Base-by-base conservation (phyloP, 805 yeast species). In the Starmerella apis region DNA sequence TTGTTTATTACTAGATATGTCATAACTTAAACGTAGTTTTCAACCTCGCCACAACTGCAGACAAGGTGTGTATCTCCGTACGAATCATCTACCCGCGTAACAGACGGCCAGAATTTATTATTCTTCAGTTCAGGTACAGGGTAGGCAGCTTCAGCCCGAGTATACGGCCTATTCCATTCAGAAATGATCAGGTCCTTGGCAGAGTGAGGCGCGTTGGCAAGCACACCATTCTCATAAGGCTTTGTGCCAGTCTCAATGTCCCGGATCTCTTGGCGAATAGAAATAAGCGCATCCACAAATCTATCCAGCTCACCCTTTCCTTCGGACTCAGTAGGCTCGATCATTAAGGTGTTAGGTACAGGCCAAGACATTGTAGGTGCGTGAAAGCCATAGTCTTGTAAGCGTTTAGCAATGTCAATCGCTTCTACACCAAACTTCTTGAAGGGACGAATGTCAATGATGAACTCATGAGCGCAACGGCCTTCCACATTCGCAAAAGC, bases 281-380 rank as follows among this genome's bases (percentile, higher is more conserved):
- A 67, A 53, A 92, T 78, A 74, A 92, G 75, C 1, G 97, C 78
- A 56, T 86, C 87, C 49, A 87, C 81, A 68, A 92, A 90, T 62
- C 96, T 76, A 68, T 92, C 90, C 54, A 92, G 73, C 69, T 92
- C 98, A 49, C 74, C 84, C 61, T 82, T 69, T 63, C 86, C 79
- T 70, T 92, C 98, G 18, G 92, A 81, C 70, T 92, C 98, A 3
- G 98, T 92, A 52, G 98, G 98, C 71, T 92, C 98, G 56, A 92
- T 79, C 98, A 92, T 92, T 60, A 92, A 75, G 2, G 98, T 92
- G 55, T 94, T 95, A 4, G 96, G 90, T 46, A 92, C 94, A 9
- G 98, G 98, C 85, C 92, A 92, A 2, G 97, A 92, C 85, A 92
- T 81, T 23, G 98, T 92, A 55, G 98, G 98, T 0, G 96, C 96